A percentile compares a stretch with the other conserved stretches of the same genome.
These are phyloP conservation scores for Austroboletus niveus DNA, from an alignment of 1,284 basidiomycete species.

Conservation along the genomic window DNA sequence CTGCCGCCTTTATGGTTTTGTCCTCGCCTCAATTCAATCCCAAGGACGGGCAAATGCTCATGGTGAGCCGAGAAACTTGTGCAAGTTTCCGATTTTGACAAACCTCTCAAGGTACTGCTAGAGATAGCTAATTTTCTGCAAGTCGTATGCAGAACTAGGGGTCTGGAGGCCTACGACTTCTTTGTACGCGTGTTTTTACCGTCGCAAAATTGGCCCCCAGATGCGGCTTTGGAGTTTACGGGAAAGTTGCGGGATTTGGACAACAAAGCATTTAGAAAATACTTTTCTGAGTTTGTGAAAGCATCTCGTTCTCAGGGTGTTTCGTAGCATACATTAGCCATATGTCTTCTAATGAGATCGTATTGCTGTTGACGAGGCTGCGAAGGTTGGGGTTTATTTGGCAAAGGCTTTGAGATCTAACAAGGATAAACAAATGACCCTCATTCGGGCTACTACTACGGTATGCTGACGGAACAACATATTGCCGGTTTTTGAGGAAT, in stretches of 20 bases:
- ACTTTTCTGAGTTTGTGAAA: conserved; percentile 82
- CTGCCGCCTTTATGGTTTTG: conserved; percentile 81
- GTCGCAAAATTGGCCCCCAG: conserved; percentile 82
- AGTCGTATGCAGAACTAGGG: conserved; percentile 73
- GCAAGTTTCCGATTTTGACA: conserved; percentile 2
- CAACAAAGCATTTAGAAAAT: conserved; percentile 83
- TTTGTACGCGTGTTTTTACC: conserved; percentile 83
- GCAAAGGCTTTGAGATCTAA: conserved; percentile 35
- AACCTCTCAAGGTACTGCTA: conserved; percentile 66
- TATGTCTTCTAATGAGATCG: conserved; percentile 1
- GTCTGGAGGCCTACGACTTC: conserved; percentile 83
- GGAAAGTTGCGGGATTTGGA: conserved; percentile 78
- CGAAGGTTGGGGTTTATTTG: conserved; percentile 23
- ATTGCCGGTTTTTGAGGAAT: conserved; percentile 27
- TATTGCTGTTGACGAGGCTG: neutral
- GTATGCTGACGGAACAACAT: conserved; percentile 19
- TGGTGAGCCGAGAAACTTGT: conserved; percentile 49
- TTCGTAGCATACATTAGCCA: conserved; percentile 42
- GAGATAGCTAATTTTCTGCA: conserved; percentile 89
- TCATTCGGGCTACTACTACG: conserved; percentile 11
- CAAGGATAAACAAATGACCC: conserved; percentile 30
- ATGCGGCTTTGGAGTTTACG: conserved; percentile 78
- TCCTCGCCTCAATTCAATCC: conserved; percentile 81
- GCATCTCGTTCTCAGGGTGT: conserved; percentile 53
- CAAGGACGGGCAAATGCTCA: conserved; percentile 82